These are phyloP conservation scores for Ophiostoma novo-ulmi DNA, from an alignment of 2,329 filamentous ascomycete species.

Conservation along the genomic window DNA sequence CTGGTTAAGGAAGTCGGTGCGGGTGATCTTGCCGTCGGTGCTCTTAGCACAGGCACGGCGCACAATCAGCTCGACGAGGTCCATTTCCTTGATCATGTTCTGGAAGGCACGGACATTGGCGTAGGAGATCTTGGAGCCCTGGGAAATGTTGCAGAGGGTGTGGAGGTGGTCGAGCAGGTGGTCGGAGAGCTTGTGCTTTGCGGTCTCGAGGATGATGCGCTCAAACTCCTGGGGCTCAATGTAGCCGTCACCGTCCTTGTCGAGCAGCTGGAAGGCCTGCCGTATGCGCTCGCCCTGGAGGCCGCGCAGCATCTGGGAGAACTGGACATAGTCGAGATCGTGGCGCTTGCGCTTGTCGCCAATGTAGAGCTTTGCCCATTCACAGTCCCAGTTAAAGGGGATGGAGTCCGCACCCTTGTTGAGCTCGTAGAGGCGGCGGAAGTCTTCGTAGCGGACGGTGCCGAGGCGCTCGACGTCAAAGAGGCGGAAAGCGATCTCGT, in stretches of 20 bases:
- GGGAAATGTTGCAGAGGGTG: conserved; percentile 90
- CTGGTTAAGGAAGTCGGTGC: conserved; percentile 90
- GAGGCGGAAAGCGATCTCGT: conserved; percentile 95
- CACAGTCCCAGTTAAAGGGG: conserved; percentile 93
- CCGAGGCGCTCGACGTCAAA: conserved; percentile 85
- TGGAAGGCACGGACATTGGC: conserved; percentile 96
- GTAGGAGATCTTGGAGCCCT: conserved; percentile 90
- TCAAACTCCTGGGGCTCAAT: conserved; percentile 95
- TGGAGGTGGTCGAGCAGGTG: conserved; percentile 86
- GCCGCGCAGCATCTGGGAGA: conserved; percentile 95
- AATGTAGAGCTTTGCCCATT: conserved; percentile 93
- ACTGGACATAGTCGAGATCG: conserved; percentile 90
- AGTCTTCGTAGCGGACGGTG: conserved; percentile 81
- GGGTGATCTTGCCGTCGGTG: conserved; percentile 84
- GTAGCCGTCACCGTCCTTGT: conserved; percentile 87
- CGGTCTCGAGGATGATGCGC: conserved; percentile 89
- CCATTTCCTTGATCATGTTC: conserved; percentile 97
- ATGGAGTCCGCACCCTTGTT: conserved; percentile 83
- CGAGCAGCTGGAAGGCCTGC: conserved; percentile 88
- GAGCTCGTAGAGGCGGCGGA: conserved; percentile 76
- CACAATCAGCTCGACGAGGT: conserved; percentile 89
- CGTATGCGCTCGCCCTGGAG: conserved; percentile 93
- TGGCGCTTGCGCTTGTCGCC: conserved; percentile 83
- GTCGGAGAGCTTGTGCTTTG: conserved; percentile 94
- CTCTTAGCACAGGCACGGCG: conserved; percentile 80